Base-by-base conservation (phyloP, 495 filamentous ascomycete species). In the Aspergillus indologenus region DNA sequence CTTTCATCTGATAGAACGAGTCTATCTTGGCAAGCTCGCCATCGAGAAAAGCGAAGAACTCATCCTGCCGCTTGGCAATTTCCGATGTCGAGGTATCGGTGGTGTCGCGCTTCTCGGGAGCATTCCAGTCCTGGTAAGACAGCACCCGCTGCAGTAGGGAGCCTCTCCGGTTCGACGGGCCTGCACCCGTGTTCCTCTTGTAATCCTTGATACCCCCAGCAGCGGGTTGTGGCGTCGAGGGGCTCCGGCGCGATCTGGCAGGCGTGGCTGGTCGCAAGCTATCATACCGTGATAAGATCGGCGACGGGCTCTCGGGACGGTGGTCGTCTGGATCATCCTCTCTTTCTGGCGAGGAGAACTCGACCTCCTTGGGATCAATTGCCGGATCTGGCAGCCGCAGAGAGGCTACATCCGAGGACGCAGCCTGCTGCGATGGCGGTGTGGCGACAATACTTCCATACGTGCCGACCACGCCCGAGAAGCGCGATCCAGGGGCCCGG, bases 1-100 rank as follows among this genome's bases (percentile, higher is more conserved):
- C 92, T 65, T 93, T 96, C 66, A 77, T 72, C 61, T 81, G 84
- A 75, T 96, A 96, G 68, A 96, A 96, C 0, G 78, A 69, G 64
- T 96, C 91, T 43, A 96, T 88, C 71, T 96, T 96, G 42, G 83
- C 72, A n/a, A 96, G 72, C 68, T 96, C 87, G 20, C 68, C 72
- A 65, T 96, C 90, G 45, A 96, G 72, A 64, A 90, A 96, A 0
- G 67, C 70, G 63, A 90, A 90, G 66, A 96, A 96, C 50, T 94
- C 89, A 45, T 82, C 81, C 65, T 91, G 84, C 17, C 84, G 81
- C 22, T 79, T 67, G 61, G 84, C 74, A 59, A 86, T 54, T 64
- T 90, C 82, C 69, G 75, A 45, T 66, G 73, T 19, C 12, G 34
- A 11, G 3, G 56, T 63, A 51, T 79, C 81, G 0, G 70, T 66